phyloP scores from a whole-genome alignment of 495 filamentous ascomycete genomes.

The Ascodesmis nigricans region DNA sequence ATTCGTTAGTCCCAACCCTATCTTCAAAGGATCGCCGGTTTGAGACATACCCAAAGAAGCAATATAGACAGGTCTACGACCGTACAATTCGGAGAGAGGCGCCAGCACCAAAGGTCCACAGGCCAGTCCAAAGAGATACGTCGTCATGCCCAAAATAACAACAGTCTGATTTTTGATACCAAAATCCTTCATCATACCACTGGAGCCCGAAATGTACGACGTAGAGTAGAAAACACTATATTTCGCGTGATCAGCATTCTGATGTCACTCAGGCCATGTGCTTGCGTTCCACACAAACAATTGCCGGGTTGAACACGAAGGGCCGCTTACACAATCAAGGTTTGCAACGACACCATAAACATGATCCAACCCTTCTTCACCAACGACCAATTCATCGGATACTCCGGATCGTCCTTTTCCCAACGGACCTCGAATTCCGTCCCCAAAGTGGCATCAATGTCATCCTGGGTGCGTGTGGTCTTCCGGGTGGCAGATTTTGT shows the following conservation, averaged over 20 bases:
- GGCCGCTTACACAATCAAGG: conserved; percentile 38
- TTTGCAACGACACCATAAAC: conserved; percentile 44
- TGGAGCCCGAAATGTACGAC: conserved; percentile 49
- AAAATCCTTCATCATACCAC: conserved; percentile 47
- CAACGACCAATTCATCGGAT: conserved; percentile 57
- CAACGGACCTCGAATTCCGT: conserved; percentile 52
- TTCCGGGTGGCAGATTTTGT: not conserved
- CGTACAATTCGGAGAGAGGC: conserved; percentile 57
- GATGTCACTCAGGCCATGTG: too few species aligned
- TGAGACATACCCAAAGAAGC: conserved; percentile 35
- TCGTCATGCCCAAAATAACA: conserved; percentile 55
- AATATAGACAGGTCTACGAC: conserved; percentile 51
- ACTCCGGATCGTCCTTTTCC: conserved; percentile 39
- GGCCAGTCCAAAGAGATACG: conserved; percentile 55
- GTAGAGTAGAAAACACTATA: conserved; percentile 60
- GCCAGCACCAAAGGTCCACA: conserved; percentile 51
- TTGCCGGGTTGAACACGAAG: too few species aligned
- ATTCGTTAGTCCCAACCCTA: too few species aligned
- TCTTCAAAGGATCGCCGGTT: too few species aligned
- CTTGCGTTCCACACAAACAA: too few species aligned
- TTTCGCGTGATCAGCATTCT: too few species aligned
- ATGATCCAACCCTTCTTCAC: conserved; percentile 44
- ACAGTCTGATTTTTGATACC: conserved; percentile 31
- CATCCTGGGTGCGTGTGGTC: conserved; percentile 6
- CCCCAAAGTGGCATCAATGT: conserved; percentile 10